Percentiles rank a stretch among this genome's conserved stretches.
Evolutionary conservation across 2,329 filamentous ascomycete genomes (phyloP).

Genomic region (Talaromyces sp.): DNA sequence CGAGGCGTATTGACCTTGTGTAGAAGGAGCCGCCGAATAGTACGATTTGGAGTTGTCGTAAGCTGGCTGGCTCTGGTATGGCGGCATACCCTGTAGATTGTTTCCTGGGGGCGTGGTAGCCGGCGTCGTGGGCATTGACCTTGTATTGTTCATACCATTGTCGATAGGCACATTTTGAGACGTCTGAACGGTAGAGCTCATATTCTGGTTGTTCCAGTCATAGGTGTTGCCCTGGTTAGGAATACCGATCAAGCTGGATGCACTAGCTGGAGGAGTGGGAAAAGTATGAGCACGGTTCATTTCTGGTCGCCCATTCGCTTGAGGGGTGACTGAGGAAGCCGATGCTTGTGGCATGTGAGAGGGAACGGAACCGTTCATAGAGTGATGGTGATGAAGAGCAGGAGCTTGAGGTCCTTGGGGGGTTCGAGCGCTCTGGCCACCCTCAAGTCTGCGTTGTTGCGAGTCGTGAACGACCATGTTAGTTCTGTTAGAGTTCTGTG

Average conservation of each 20-base stretch:
- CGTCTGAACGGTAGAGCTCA: conserved; percentile 58
- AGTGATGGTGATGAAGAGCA: conserved; percentile 60
- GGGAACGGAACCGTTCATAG: conserved; percentile 59
- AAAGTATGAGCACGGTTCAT: conserved; percentile 88
- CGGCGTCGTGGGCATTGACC: conserved; percentile 86
- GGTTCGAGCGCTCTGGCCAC: conserved; percentile 54
- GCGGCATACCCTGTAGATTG: conserved; percentile 71
- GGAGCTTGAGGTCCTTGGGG: conserved; percentile 62
- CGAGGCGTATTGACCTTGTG: conserved; percentile 65
- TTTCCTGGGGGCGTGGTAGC: conserved; percentile 83
- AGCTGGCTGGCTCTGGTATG: conserved; percentile 66
- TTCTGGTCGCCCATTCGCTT: conserved; percentile 60
- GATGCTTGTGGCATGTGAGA: conserved; percentile 63
- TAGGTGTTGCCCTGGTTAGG: conserved; percentile 69
- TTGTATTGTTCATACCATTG: conserved; percentile 69
- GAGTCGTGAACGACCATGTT: conserved; percentile 82
- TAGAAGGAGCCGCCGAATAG: conserved; percentile 66
- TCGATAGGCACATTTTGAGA: conserved; percentile 76
- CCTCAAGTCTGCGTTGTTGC: conserved; percentile 70
- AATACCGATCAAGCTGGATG: conserved; percentile 80
- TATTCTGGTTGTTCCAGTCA: conserved; percentile 68
- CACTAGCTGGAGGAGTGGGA: conserved; percentile 87
- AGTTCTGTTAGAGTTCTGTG: conserved; percentile 71
- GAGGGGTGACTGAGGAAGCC: conserved; percentile 59
- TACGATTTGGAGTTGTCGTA: conserved; percentile 76